Percentiles rank a stretch among this genome's conserved stretches.
phyloP scores from a whole-genome alignment of 495 filamentous ascomycete genomes.

The Neurospora sp. region DNA sequence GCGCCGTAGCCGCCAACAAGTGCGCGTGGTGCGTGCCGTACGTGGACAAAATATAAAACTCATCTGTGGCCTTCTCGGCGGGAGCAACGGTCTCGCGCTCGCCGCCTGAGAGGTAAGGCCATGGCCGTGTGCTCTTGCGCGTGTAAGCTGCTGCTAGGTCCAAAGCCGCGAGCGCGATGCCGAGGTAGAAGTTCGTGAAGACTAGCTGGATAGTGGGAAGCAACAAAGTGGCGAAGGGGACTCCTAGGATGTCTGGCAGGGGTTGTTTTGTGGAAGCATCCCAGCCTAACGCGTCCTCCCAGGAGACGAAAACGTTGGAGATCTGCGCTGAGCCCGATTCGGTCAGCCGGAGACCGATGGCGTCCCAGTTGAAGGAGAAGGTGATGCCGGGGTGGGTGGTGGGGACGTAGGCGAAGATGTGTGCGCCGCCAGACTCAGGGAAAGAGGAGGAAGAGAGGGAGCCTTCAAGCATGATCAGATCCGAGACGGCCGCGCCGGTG shows the following conservation, averaged over 20 bases:
- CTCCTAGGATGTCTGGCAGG: slow-evolving; percentile 31
- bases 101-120: slow-evolving; percentile 43
- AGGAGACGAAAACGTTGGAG: slow-evolving; percentile 41
- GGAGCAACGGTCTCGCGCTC: slow-evolving; percentile 15
- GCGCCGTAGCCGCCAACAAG: slow-evolving; percentile 44
- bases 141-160: slow-evolving; percentile 44
- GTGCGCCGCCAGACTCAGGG: slow-evolving; percentile 12
- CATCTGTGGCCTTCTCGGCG: slow-evolving; percentile 37
- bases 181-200: slow-evolving; percentile 54
- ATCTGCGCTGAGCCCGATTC: slow-evolving; percentile 51
- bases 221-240: slow-evolving; percentile 41
- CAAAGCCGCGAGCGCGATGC: slow-evolving; percentile 46
- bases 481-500: slow-evolving; percentile 51
- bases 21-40: slow-evolving; percentile 53
- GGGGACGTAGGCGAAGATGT: slow-evolving; percentile 48
- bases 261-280: slow-evolving; percentile 26
- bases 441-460: slow-evolving; percentile 36
- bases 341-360: slow-evolving; percentile 49
- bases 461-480: slow-evolving; percentile 54
- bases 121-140: slow-evolving; percentile 38
- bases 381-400: slow-evolving; percentile 45
- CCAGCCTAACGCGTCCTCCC: slow-evolving; percentile 52
- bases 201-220: slow-evolving; percentile 53
- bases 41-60: slow-evolving; percentile 51
- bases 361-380: slow-evolving; percentile 53